Conservation (phyloP, 345 rosid species). For the Firmiana major region DNA sequence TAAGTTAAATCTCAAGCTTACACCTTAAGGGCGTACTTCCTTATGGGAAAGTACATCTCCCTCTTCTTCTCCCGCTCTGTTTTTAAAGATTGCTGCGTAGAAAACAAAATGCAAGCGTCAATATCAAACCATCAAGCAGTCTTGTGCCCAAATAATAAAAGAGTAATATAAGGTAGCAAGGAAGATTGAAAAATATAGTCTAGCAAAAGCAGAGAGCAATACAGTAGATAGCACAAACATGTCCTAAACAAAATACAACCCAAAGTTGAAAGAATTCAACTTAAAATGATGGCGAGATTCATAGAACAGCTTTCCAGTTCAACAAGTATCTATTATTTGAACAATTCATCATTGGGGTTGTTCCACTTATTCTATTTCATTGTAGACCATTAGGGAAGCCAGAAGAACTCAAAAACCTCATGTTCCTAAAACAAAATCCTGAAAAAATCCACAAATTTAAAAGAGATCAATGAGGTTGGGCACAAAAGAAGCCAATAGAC, state of each 20-base stretch:
- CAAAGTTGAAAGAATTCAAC: not conserved
- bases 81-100: conserved; percentile 49
- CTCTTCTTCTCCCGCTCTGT: conserved; percentile 66
- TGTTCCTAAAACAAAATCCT: not conserved
- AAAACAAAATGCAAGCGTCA: not conserved
- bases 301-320: not conserved
- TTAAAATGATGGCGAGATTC: not conserved
- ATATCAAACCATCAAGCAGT: not conserved
- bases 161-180: not conserved
- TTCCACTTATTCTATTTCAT: too few species aligned
- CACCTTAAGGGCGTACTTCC: conserved; percentile 57
- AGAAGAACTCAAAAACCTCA: not conserved
- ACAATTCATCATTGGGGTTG: too few species aligned
- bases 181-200: too few species aligned
- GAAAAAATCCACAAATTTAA: not conserved
- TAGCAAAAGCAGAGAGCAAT: too few species aligned
- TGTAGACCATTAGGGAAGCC: too few species aligned
- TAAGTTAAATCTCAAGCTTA: conserved; percentile 8
- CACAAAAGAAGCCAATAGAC: not conserved
- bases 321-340: not conserved
- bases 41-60: conserved; percentile 63
- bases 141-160: not conserved
- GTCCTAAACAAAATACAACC: not conserved
- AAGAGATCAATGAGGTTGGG: not conserved
- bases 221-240: not conserved